Evolutionary conservation across 768 basidiomycete species (phyloP).

Genomic region (Mycena latifolia): DNA sequence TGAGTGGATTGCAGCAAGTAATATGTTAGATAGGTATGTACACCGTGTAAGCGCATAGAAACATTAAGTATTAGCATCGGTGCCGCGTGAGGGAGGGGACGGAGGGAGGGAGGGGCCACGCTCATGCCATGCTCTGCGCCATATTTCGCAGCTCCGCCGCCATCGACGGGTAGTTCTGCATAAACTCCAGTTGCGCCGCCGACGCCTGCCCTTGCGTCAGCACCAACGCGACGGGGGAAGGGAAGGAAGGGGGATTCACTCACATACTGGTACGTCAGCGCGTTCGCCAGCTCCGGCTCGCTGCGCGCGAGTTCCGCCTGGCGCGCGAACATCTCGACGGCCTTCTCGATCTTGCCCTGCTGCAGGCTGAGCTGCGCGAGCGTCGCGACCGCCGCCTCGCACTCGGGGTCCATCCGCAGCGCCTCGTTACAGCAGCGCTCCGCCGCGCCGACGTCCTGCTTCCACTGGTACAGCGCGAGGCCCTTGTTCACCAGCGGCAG

Average conservation of each 20-base stretch:
- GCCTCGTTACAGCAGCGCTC: slow-evolving; percentile 92
- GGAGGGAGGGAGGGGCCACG: neutral
- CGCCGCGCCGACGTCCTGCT: slow-evolving; percentile 86
- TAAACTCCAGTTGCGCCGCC: slow-evolving; percentile 84
- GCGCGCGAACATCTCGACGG: slow-evolving; percentile 87
- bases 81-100: neutral
- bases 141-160: slow-evolving; percentile 74
- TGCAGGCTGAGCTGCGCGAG: slow-evolving; percentile 94
- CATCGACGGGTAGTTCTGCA: slow-evolving; percentile 86
- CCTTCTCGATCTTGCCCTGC: slow-evolving; percentile 89
- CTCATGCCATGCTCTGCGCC: slow-evolving; percentile 43
- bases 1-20: slow-evolving; percentile 27
- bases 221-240: slow-evolving; percentile 3
- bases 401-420: slow-evolving; percentile 88
- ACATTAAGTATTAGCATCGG: slow-evolving; percentile 21
- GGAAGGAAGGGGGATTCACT: slow-evolving; percentile 45
- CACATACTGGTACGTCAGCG: slow-evolving; percentile 84
- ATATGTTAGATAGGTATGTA: slow-evolving; percentile 24
- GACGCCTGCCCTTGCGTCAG: slow-evolving; percentile 68
- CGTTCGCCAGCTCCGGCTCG: slow-evolving; percentile 87
- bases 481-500: slow-evolving; percentile 97
- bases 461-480: slow-evolving; percentile 96
- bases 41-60: slow-evolving; percentile 12
- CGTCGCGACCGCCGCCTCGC: slow-evolving; percentile 96
- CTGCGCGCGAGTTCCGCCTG: slow-evolving; percentile 90